phyloP scores from a whole-genome alignment of 1,284 basidiomycete genomes.

The Cutaneotrichosporon sp. region DNA sequence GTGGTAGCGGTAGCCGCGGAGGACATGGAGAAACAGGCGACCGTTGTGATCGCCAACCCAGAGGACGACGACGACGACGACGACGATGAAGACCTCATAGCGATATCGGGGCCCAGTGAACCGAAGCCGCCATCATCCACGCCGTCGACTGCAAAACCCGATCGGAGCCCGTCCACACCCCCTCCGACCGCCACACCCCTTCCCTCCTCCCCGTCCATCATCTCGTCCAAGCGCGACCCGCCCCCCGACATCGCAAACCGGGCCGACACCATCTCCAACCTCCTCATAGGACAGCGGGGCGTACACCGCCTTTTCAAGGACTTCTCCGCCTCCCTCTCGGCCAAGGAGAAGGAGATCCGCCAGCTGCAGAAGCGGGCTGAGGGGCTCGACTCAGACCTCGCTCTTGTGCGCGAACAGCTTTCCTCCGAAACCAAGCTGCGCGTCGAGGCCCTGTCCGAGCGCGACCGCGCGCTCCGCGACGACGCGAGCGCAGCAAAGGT shows the following conservation, averaged over 20 bases:
- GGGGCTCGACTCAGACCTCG: conserved; percentile 64
- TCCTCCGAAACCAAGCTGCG: conserved; percentile 63
- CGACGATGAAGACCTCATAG: conserved; percentile 3
- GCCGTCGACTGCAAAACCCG: neutral
- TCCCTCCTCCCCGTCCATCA: neutral
- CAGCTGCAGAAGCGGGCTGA: conserved; percentile 73
- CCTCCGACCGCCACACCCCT: neutral
- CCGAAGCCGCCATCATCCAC: too few species aligned
- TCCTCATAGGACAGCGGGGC: conserved; percentile 45
- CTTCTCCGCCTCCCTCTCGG: conserved; percentile 33
- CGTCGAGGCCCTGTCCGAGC: conserved; percentile 53
- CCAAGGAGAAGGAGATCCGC: conserved; percentile 55
- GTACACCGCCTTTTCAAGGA: conserved; percentile 44
- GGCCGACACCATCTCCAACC: conserved; percentile 41
- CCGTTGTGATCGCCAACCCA: neutral
- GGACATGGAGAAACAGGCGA: too few species aligned
- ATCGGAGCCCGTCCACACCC: neutral
- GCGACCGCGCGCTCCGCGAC: conserved; percentile 60
- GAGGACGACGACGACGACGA: conserved; percentile 6
- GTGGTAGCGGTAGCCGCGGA: too few species aligned
- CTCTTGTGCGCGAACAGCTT: conserved; percentile 55
- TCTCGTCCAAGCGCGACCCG: neutral
- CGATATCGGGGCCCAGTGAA: neutral
- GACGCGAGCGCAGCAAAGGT: conserved; percentile 74
- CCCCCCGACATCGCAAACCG: conserved; percentile 9